Base-by-base conservation (phyloP, 2,329 filamentous ascomycete species). In the Diplodia sapinea region DNA sequence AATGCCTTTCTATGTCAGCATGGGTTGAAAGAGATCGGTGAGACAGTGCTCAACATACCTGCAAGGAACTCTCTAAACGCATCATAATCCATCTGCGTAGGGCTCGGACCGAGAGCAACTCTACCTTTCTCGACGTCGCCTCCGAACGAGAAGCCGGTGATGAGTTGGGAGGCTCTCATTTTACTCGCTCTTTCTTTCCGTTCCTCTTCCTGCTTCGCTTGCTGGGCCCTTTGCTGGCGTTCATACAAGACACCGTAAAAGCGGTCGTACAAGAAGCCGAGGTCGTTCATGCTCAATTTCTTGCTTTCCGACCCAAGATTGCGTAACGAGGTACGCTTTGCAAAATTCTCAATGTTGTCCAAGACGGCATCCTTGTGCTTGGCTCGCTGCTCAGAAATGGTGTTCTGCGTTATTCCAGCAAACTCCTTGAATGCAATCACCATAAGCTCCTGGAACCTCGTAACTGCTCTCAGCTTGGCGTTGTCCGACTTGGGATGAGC, bases 371-470 rank as follows among this genome's bases (percentile, higher is more conserved):
- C 92, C 79, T 98, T 98, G 80, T 98, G 96, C 79, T 94, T 96
- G 50, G 91, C 85, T 26, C 95, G 89, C 75, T 96, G 86, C 71
- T 98, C 95, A 0, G 91, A 91, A 69, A 99, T 94, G 62, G 90
- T 97, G 75, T 89, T 90, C 76, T 99, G 94, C 0, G 95, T 99
- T 72, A 99, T 97, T 50, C 90, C 92, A 0, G 94, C 91, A 76
- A 99, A 99, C 76, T 99, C 95, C 73, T 97, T 98, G 82, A 99
- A 99, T 0, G 95, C 95, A 23, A 98, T 95, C 3, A 99, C 95
- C 94, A 99, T 98, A 68, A 99, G 87, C 78, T 98, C 95, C 75
- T 99, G 95, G 77, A 99, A 99, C 56, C 92, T 88, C 6, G 96
- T 99, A 65, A 99, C 95, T 0, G 94, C 93, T 65, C 94, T 88